phyloP scores from a whole-genome alignment of 2,329 filamentous ascomycete species.

The Leptodontidium sp. region DNA sequence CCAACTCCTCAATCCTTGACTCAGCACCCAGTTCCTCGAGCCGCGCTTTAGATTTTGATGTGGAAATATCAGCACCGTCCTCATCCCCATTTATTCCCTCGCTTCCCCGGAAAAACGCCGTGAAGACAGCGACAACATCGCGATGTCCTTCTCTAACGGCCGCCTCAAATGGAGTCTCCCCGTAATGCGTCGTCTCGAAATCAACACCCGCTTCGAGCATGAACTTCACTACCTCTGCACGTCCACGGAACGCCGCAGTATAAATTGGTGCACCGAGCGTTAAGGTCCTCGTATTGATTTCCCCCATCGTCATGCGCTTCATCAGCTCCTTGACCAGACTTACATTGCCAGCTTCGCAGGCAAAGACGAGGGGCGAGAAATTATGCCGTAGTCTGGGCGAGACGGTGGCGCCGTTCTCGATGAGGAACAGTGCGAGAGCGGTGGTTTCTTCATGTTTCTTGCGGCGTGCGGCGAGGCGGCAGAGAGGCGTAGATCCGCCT shows the following conservation, averaged over 20 bases:
- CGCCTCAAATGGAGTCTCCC: constrained; percentile 20
- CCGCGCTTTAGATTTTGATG: neutral
- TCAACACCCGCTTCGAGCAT: constrained; percentile 68
- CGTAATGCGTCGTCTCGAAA: constrained; percentile 53
- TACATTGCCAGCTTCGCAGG: constrained; percentile 21
- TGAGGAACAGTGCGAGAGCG: constrained; percentile 11
- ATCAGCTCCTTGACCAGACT: constrained; percentile 21
- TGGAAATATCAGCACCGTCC: neutral
- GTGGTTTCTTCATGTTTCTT: constrained; percentile 10
- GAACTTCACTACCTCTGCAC: constrained; percentile 58
- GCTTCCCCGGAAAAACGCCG: neutral
- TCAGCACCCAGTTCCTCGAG: neutral
- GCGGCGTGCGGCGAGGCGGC: constrained; percentile 1
- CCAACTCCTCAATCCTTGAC: constrained; percentile 4
- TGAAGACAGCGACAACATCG: constrained; percentile 19
- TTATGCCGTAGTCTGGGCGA: constrained; percentile 6
- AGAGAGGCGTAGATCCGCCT: constrained; percentile 8
- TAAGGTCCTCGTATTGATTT: constrained; percentile 14
- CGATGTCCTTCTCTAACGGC: constrained; percentile 14
- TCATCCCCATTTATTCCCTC: neutral
- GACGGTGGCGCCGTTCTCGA: constrained; percentile 21
- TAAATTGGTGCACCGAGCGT: constrained; percentile 23
- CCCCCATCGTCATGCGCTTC: constrained; percentile 5
- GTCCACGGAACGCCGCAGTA: constrained; percentile 17
- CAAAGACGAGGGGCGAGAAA: constrained; percentile 19